Evolutionary conservation across 78 protist genomes (phyloP).

Genomic region (Polysphondylium violaceum): DNA sequence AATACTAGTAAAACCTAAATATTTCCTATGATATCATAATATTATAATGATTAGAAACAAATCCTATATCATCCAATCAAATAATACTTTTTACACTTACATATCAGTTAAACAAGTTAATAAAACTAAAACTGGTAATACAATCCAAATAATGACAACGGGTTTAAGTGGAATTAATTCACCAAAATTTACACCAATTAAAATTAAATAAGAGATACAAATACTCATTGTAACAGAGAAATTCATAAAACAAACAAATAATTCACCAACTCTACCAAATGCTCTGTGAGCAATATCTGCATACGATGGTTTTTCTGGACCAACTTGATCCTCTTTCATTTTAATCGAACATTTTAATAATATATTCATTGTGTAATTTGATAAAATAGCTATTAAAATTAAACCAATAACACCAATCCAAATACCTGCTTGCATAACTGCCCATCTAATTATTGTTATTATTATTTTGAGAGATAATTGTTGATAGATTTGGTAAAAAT

Average conservation of each 20-base stretch:
- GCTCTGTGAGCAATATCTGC: constrained; percentile 44
- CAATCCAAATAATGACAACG: constrained; percentile 28
- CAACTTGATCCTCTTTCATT: constrained; percentile 13
- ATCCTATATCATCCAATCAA: not conserved
- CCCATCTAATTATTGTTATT: constrained; percentile 44
- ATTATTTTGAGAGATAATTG: not conserved
- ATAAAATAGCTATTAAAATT: constrained; percentile 43
- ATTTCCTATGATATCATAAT: constrained; percentile 23
- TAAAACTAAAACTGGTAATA: constrained; percentile 18
- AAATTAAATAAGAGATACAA: constrained; percentile 51
- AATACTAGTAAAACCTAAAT: constrained; percentile 51
- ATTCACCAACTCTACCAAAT: constrained; percentile 48
- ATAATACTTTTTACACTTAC: not conserved
- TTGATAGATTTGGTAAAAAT: not conserved
- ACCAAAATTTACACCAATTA: constrained; percentile 53
- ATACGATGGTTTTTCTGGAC: constrained; percentile 29
- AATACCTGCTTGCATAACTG: constrained; percentile 56
- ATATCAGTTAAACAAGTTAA: constrained; percentile 64
- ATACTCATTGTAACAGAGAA: constrained; percentile 62
- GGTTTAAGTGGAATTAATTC: not conserved
- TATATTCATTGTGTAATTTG: constrained; percentile 64
- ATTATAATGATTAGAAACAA: not conserved
- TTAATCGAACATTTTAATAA: constrained; percentile 46
- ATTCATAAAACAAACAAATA: constrained; percentile 64
- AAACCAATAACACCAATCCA: constrained; percentile 65